Evolutionary conservation across 2,329 filamentous ascomycete genomes (phyloP).

Genomic region (Cladosporium sp.): DNA sequence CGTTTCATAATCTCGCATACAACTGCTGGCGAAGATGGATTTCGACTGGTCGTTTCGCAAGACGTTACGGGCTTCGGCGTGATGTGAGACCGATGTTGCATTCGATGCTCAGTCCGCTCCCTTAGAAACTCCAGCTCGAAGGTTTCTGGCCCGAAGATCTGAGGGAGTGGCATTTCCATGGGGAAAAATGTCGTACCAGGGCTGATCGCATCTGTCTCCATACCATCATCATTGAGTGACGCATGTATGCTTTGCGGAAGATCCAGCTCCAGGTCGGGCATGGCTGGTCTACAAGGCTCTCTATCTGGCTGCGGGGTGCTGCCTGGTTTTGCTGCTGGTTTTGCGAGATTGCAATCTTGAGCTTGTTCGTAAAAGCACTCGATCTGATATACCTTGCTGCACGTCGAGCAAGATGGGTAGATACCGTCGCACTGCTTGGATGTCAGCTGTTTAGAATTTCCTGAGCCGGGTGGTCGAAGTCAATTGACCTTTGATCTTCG

Average conservation of each 20-base stretch:
- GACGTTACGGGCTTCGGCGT: no score
- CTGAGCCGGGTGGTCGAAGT: neutral
- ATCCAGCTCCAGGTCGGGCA: no score
- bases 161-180: conserved; percentile 35
- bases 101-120: no score
- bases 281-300: no score
- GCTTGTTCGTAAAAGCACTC: conserved; percentile 48
- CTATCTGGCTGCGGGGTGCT: no score
- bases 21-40: no score
- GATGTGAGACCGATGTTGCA: no score
- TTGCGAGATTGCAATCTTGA: conserved; percentile 33
- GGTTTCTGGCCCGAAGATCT: conserved; percentile 28
- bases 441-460: neutral
- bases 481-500: conserved; percentile 45
- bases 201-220: no score
- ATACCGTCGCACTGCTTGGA: conserved; percentile 45
- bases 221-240: no score
- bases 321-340: no score
- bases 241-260: no score
- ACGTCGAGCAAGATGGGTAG: conserved; percentile 47
- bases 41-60: no score
- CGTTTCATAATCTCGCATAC: conserved; percentile 16
- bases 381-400: conserved; percentile 47
- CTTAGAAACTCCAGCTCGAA: conserved; percentile 26
- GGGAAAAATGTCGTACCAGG: conserved; percentile 33